A percentile compares a stretch with the other conserved stretches of the same genome.
These are phyloP conservation scores for Nidularia pulvinata DNA, from an alignment of 768 basidiomycete genomes.

Conservation along the genomic window DNA sequence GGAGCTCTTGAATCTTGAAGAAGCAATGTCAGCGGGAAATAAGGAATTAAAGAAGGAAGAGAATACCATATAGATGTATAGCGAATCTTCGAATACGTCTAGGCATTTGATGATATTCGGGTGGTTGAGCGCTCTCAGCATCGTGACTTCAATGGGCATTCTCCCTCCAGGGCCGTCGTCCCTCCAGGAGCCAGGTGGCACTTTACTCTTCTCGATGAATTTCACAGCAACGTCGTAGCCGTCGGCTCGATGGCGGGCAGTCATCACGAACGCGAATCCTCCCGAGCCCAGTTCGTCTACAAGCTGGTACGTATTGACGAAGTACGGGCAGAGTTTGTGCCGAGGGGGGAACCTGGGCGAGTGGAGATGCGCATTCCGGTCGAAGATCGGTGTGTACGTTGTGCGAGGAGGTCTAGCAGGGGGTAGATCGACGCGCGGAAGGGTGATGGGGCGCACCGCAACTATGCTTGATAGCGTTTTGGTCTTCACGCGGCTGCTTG, in stretches of 20 bases:
- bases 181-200: constrained; percentile 60
- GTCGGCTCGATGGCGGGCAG: constrained; percentile 62
- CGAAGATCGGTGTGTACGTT: constrained; percentile 11
- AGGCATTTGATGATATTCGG: constrained; percentile 82
- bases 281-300: constrained; percentile 86
- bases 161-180: constrained; percentile 58
- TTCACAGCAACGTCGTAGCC: constrained; percentile 87
- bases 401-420: too few relatives aligned
- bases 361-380: constrained; percentile 27
- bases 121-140: constrained; percentile 75
- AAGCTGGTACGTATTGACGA: constrained; percentile 59
- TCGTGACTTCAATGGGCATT: constrained; percentile 81
- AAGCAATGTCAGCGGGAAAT: constrained; percentile 1
- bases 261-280: constrained; percentile 96
- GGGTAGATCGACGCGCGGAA: too few relatives aligned
- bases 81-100: constrained; percentile 80
- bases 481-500: too few relatives aligned
- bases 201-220: constrained; percentile 86
- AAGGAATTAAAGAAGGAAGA: constrained; percentile 1
- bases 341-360: constrained; percentile 53
- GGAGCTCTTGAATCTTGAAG: constrained; percentile 84
- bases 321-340: constrained; percentile 60
- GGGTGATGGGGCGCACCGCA: too few relatives aligned
- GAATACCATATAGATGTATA: constrained; percentile 87
- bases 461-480: too few relatives aligned